Percentiles rank a stretch among this genome's conserved stretches.
These are phyloP conservation scores for Flaveria ramosissima DNA, from an alignment of 129 eudicot species.

Conservation along the genomic window DNA sequence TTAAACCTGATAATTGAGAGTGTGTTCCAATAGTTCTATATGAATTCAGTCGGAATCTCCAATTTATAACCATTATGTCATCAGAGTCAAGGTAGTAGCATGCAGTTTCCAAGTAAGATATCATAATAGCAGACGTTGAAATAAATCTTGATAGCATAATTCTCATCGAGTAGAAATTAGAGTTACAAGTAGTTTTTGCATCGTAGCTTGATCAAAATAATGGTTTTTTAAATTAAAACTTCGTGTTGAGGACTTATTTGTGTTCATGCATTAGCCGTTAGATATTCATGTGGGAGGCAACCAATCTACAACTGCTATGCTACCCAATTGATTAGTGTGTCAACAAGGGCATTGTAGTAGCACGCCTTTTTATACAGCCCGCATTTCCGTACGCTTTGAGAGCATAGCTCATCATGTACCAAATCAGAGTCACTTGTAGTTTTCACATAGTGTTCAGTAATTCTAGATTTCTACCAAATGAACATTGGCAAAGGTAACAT, in stretches of 20 bases:
- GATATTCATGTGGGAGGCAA: neutral
- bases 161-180: slow-evolving; percentile 8
- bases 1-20: neutral
- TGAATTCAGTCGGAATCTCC: no score
- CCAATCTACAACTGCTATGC: neutral
- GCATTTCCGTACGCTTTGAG: neutral
- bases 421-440: neutral
- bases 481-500: slow-evolving; percentile 6
- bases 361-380: neutral
- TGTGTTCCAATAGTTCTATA: neutral
- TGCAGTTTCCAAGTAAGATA: no score
- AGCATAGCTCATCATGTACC: neutral
- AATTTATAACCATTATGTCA: no score
- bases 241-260: neutral
- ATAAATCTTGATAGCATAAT: slow-evolving; percentile 1
- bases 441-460: neutral
- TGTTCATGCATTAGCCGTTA: neutral
- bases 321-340: neutral
- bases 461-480: neutral
- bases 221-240: neutral
- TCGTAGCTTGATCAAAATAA: neutral
- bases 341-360: neutral
- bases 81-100: no score
- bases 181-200: neutral
- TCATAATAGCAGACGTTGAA: neutral